Base-by-base conservation (phyloP, 345 rosid species). In the Sonneratia alba region DNA sequence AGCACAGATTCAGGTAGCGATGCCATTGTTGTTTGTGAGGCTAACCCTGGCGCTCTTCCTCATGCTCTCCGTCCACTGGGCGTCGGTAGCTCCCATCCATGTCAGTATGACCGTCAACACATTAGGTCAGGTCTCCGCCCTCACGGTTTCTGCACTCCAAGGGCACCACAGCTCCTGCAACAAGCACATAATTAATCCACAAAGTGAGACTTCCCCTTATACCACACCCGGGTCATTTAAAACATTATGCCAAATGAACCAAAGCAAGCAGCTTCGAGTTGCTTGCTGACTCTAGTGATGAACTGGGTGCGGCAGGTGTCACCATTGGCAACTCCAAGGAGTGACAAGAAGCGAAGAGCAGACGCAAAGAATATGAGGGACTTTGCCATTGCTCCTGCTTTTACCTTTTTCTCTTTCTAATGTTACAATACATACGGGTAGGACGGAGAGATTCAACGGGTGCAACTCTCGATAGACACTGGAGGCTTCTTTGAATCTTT, bases 271-370 rank as follows among this genome's bases (percentile, higher is more conserved):
- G 89, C 89, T 72, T 51, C 51, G 61, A 85, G 78, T 81, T 71
- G 74, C 36, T 80, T 53, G 78, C 83, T 82, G 73, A 88, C n/a
- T 19, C 77, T 72, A 73, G 92, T 88, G 7, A 79, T 21, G 81
- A 90, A 90, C 71, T 86, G 87, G 76, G 80, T 74, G 36, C 88
- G 88, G 78, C 92, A 90, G 61, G 85, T 83, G 85, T 86, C 77
- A 71, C 76, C 83, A 3, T 72, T 45, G 71, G 77, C 79, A 1
- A 71, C 70, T 62, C 78, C 72, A 32, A 83, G 38, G 36, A 85
- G 70, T 19, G 87, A 79, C 72, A 82, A 59, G 73, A 84, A 77
- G 82, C 87, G 84, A 56, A 87, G 71, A 67, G 86, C 84, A 51
- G 82, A 80, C 66, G 78, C 83, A 68, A 83, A 48, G 81, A 85